Conservation (phyloP, 73 alveolate genomes). For the Tetrahymena thermophila region DNA sequence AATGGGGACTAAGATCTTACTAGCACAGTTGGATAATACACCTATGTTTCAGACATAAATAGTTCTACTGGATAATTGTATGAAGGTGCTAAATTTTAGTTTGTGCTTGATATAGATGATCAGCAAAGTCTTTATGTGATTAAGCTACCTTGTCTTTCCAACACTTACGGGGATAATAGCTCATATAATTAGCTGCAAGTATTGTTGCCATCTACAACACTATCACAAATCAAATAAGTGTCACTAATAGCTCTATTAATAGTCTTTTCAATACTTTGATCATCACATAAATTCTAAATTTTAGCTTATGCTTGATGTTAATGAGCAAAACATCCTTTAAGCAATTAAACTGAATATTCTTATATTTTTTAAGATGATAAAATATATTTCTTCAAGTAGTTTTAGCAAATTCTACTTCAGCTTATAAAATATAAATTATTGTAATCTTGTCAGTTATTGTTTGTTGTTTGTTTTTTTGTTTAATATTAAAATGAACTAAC, state of each 20-base stretch:
- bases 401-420: too few relatives aligned
- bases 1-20: neutral
- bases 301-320: too few relatives aligned
- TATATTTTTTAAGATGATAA: too few relatives aligned
- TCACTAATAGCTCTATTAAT: neutral
- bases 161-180: neutral
- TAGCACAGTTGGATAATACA: neutral
- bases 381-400: too few relatives aligned
- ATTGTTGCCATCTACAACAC: neutral
- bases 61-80: neutral
- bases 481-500: too few relatives aligned
- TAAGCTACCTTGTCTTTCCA: neutral
- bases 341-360: too few relatives aligned
- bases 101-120: neutral
- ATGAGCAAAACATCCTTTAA: too few relatives aligned
- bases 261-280: neutral
- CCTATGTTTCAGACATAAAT: neutral
- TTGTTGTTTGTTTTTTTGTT: too few relatives aligned
- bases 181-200: neutral
- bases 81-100: neutral
- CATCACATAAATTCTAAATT: too few relatives aligned
- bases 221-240: neutral
- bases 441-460: too few relatives aligned
- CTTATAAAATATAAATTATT: too few relatives aligned
- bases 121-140: neutral